phyloP scores from a whole-genome alignment of 2,329 filamentous ascomycete genomes.

The Verticillium isaacii region DNA sequence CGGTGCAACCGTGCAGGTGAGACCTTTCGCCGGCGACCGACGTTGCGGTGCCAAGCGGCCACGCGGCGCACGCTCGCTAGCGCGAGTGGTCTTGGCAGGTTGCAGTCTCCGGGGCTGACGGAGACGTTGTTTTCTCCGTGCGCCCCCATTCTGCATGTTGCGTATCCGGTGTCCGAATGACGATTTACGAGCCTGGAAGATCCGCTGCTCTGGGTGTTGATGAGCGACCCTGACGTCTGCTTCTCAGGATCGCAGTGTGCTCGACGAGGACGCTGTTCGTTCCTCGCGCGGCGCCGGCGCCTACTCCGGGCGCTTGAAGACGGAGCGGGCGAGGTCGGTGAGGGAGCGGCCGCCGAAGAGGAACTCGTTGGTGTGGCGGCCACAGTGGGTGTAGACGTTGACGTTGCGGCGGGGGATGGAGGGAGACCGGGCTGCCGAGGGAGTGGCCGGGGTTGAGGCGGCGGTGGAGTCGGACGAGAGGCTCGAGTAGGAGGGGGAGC shows the following conservation, averaged over 20 bases:
- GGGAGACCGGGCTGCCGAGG: not conserved
- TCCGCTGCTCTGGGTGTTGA: too few species aligned
- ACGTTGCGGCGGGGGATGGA: conserved; percentile 13
- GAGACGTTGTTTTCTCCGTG: too few species aligned
- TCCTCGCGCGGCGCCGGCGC: not conserved
- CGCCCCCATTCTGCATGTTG: too few species aligned
- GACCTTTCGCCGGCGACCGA: too few species aligned
- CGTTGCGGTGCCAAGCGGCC: too few species aligned
- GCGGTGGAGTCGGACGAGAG: conserved; percentile 18
- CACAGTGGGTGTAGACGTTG: conserved; percentile 51
- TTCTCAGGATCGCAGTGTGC: not conserved
- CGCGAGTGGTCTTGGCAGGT: too few species aligned
- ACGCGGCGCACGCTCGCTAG: too few species aligned
- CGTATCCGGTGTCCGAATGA: too few species aligned
- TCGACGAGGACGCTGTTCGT: not conserved
- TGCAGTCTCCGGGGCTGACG: too few species aligned
- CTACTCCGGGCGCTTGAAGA: conserved; percentile 24
- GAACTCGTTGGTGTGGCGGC: conserved; percentile 49
- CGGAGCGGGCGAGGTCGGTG: conserved; percentile 34
- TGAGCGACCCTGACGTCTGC: too few species aligned
- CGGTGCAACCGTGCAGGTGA: too few species aligned
- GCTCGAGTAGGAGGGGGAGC: conserved; percentile 23
- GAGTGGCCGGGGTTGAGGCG: conserved; percentile 8
- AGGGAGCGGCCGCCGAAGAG: conserved; percentile 45
- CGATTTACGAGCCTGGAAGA: not conserved